Evolutionary conservation across 106 monocot genomes (phyloP), one percentile per base, ranked within the genome.

Genomic region (Chionographis japonica): DNA sequence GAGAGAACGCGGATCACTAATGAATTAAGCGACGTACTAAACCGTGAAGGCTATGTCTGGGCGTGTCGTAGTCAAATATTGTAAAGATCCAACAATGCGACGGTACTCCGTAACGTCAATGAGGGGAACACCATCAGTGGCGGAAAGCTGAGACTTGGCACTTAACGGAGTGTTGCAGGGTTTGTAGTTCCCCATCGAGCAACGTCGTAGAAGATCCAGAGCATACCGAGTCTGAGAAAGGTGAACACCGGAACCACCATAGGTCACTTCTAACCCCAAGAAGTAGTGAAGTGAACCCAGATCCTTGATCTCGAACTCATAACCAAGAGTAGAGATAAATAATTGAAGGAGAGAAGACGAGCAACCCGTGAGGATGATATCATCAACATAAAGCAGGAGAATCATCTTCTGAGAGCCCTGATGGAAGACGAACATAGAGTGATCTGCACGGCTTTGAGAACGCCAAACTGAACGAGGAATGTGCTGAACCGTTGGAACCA

Each of bases 311-410:
- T 11, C 41, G 58, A 69, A 69, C 13, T 41, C 20, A 8, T 18
- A 17, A 20, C 2, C 8, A 4, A 56, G 43, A 19, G 10, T 35
- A 20, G 16, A 0, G 39, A 57, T 42, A 3, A 69, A 15, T 27
- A 13, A 43, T 7, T 8, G 17, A 11, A 58, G 2, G 0, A 8
- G 0, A 9, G 40, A 42, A 3, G 15, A 8, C 19, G 1, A 14
- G 11, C 27, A 58, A 11, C 57, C 18, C 6, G 42, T 58, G 12
- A 69, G 8, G 4, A 69, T 18, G 12, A 69, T 69, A 20, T 69
- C 58, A 58, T 69, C 57, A 0, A 58, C 69, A 20, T 69, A 69
- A 3, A 69, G 12, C 4, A 58, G 55, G 16, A 63, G 37, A 63
- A 66, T 15, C 11, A 13, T 4, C 4, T 18, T 36, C 0, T 50